phyloP scores from a whole-genome alignment of 2,329 filamentous ascomycete species.

The Aureobasidium sp. region DNA sequence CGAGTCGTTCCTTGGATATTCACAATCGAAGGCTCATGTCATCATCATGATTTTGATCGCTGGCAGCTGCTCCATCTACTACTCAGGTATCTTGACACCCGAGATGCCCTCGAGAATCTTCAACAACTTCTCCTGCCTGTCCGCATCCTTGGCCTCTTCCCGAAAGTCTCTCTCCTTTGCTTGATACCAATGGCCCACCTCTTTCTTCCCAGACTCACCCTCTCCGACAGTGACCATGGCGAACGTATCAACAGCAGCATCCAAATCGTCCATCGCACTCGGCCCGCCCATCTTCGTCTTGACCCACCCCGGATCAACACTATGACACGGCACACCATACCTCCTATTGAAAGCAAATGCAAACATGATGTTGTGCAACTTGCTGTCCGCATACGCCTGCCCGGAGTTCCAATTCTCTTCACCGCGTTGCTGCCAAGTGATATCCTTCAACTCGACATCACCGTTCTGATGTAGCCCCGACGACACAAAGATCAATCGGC shows the following conservation, averaged over 20 bases:
- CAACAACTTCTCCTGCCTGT: constrained; percentile 41
- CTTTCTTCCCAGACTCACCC: constrained; percentile 27
- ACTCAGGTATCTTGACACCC: constrained; percentile 28
- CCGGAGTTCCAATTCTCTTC: constrained; percentile 27
- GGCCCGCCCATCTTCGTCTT: constrained; percentile 39
- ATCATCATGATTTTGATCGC: too few species aligned
- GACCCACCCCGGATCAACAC: constrained; percentile 42
- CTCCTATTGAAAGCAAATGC: constrained; percentile 48
- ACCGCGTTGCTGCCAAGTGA: constrained; percentile 33
- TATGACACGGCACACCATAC: constrained; percentile 42
- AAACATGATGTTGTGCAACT: constrained; percentile 51
- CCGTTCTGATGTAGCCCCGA: constrained; percentile 47
- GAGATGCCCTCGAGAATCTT: constrained; percentile 31
- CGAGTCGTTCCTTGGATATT: too few species aligned
- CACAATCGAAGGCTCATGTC: too few species aligned
- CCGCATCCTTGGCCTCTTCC: constrained; percentile 33
- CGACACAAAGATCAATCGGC: constrained; percentile 47
- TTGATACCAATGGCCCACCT: constrained; percentile 34
- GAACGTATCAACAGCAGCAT: constrained; percentile 39
- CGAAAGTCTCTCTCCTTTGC: constrained; percentile 26
- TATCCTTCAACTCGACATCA: constrained; percentile 36
- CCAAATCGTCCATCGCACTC: constrained; percentile 42
- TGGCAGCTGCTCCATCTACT: too few species aligned
- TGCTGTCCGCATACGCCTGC: constrained; percentile 47
- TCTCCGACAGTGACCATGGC: constrained; percentile 44